Evolutionary conservation across 2,329 filamentous ascomycete species (phyloP), one percentile per base, ranked within the genome.

Genomic region (Fusarium verrucosum): DNA sequence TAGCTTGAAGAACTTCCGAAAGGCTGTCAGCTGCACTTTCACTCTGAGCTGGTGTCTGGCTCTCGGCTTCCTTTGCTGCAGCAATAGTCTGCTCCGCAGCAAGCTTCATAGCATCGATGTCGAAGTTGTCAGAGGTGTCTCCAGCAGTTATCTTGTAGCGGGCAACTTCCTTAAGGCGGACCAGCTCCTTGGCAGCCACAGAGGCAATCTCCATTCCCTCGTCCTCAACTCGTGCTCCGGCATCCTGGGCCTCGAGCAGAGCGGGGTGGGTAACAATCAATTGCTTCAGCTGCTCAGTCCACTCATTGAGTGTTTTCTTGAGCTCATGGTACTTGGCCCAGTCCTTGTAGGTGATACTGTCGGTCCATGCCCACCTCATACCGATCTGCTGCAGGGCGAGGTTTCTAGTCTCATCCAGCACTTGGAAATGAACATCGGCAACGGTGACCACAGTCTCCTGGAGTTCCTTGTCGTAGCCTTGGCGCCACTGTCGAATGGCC

Each of bases 291-390:
- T 96, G 92, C 32, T 87, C 83, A 52, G 92, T 90, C 93, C 94
- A 97, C 71, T 92, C 87, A 43, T 90, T 89, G 49, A 97, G 91
- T 13, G 91, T 89, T 50, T 85, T 87, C 80, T 92, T 96, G 56
- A 99, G 82, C 58, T 91, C 87, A 75, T 98, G 93, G 74, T 97
- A 99, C 75, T 94, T 95, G 58, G 90, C 87, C 95, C 95, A 99
- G 76, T 99, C 93, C 76, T 96, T 94, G 82, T 99, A 97, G 2
- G 94, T 96, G 61, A 99, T 87, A 28, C 92, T 92, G 56, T 98
- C 93, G 80, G 93, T 95, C 89, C 92, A 96, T 13, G 94, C 93
- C 94, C 95, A 99, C 73, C 86, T 87, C 88, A 96, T 94, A 54
- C 94, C 94, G 50, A 97, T 92, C 75, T 96, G 92, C 74, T 96